Evolutionary conservation across 345 rosid genomes (phyloP).

Genomic region (Rhodamnia argentea): DNA sequence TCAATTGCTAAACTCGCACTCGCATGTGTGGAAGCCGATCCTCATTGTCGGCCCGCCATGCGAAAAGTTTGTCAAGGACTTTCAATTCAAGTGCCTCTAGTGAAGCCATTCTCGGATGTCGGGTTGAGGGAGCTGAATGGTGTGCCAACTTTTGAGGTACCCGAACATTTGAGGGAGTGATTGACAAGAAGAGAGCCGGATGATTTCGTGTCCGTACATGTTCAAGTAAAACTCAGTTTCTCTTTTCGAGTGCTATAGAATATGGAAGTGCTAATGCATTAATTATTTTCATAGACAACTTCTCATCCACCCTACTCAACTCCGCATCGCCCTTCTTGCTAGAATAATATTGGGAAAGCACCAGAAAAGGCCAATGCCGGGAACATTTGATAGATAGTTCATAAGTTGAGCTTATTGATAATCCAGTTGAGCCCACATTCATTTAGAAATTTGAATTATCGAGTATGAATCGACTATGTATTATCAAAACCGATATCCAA

Average conservation of each 20-base stretch:
- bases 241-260: not conserved
- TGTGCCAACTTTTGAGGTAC: not conserved
- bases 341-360: not conserved
- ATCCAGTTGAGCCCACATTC: fast-evolving
- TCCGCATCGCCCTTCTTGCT: not conserved
- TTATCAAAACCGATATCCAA: fast-evolving
- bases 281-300: not conserved
- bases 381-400: fast-evolving
- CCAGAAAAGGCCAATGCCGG: fast-evolving
- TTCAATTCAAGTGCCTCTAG: not conserved
- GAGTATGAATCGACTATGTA: fast-evolving
- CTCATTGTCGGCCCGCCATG: slow-evolving; percentile 24
- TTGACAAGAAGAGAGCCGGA: not conserved
- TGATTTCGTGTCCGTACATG: not conserved
- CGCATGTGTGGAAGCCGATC: slow-evolving; percentile 15
- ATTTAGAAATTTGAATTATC: not conserved
- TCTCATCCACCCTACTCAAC: not conserved
- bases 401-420: not conserved
- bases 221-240: not conserved
- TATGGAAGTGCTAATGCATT: not conserved
- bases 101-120: not conserved
- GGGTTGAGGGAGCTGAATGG: not conserved
- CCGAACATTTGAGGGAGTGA: not conserved
- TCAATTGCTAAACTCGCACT: not conserved
- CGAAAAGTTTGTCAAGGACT: not conserved